Conservation (phyloP, 2,329 filamentous ascomycete species). For the Bipolaris gigantea region DNA sequence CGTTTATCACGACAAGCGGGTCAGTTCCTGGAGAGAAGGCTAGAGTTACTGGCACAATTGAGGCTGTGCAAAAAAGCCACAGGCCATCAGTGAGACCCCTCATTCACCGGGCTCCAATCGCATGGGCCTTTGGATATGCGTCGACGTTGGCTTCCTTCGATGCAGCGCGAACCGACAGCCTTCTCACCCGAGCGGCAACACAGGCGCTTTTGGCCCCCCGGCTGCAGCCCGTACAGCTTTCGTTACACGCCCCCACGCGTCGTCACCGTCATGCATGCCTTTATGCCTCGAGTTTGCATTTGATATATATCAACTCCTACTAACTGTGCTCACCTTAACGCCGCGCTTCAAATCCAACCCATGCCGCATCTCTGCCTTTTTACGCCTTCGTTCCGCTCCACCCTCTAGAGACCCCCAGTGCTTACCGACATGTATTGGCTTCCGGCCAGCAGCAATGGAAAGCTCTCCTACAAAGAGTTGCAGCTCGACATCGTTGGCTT, state of each 20-base stretch:
- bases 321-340: constrained; percentile 1
- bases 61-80: constrained; percentile 36
- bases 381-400: constrained; percentile 9
- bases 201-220: constrained; percentile 20
- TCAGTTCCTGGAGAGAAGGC: constrained; percentile 23
- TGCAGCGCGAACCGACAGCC: constrained; percentile 9
- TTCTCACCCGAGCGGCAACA: constrained; percentile 25
- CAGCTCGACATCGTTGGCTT: constrained; percentile 60
- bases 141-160: constrained; percentile 11
- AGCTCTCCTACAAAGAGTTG: constrained; percentile 40
- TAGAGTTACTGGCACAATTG: constrained; percentile 16
- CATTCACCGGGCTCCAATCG: constrained; percentile 17
- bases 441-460: constrained; percentile 26
- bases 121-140: constrained; percentile 27
- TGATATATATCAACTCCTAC: constrained; percentile 22
- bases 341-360: constrained; percentile 11
- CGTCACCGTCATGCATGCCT: constrained; percentile 14
- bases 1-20: constrained; percentile 25
- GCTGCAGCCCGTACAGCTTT: constrained; percentile 2
- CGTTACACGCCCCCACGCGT: constrained; percentile 17
- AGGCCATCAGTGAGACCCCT: constrained; percentile 24
- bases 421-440: constrained; percentile 43
- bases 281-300: constrained; percentile 10
- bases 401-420: constrained; percentile 5
- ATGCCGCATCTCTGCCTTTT: constrained; percentile 25